Conservation (phyloP, 2,329 filamentous ascomycete genomes). For the Alternaria angustiovoidea region DNA sequence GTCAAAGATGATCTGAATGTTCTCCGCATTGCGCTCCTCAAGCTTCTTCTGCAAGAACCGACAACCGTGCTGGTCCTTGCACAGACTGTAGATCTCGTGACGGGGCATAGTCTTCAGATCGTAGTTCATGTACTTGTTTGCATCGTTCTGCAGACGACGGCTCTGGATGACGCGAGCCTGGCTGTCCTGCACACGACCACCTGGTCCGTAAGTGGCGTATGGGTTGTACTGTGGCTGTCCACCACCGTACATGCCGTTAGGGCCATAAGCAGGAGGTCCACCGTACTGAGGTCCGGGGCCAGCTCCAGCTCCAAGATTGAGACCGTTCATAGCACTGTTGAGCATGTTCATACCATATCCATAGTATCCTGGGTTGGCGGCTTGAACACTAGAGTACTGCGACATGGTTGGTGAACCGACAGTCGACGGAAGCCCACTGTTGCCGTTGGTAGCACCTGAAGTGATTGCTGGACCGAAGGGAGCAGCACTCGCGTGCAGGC, state of each 20-base stretch:
- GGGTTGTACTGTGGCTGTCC: slow-evolving; percentile 37
- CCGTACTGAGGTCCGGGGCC: slow-evolving; percentile 51
- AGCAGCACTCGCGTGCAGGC: slow-evolving; percentile 79
- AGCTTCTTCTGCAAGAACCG: slow-evolving; percentile 97
- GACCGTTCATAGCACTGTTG: slow-evolving; percentile 72
- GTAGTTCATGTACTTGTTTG: slow-evolving; percentile 81
- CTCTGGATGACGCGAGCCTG: slow-evolving; percentile 78
- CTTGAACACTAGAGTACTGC: slow-evolving; percentile 40
- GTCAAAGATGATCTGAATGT: slow-evolving; percentile 90
- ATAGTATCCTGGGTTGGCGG: slow-evolving; percentile 53
- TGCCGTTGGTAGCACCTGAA: slow-evolving; percentile 27
- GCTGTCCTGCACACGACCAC: slow-evolving; percentile 71
- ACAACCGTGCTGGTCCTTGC: slow-evolving; percentile 98
- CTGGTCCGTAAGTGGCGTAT: slow-evolving; percentile 50
- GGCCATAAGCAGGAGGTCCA: slow-evolving; percentile 34
- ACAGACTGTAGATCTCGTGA: slow-evolving; percentile 86
- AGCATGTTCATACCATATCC: slow-evolving; percentile 69
- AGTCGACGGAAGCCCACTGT: slow-evolving; percentile 32
- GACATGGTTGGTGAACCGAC: slow-evolving; percentile 43
- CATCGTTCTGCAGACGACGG: slow-evolving; percentile 73
- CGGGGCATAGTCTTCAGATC: slow-evolving; percentile 77
- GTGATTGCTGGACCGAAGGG: slow-evolving; percentile 75
- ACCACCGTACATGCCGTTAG: slow-evolving; percentile 35
- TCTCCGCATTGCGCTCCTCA: slow-evolving; percentile 83
- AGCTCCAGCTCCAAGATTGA: slow-evolving; percentile 51